Evolutionary conservation across 768 basidiomycete genomes (phyloP).

Genomic region (Hericium coralloides): DNA sequence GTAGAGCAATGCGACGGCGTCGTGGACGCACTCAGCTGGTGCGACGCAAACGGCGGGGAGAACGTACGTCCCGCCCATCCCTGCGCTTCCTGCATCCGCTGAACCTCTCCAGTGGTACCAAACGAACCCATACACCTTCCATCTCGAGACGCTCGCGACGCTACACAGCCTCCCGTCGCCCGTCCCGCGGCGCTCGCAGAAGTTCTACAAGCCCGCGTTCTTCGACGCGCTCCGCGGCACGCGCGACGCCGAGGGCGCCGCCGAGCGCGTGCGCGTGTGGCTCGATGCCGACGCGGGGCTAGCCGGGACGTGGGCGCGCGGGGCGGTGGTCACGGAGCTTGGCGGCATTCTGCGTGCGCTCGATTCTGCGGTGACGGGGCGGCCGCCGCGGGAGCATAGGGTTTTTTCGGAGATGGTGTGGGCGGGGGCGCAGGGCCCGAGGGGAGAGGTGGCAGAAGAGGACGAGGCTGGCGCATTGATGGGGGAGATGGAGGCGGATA

Average conservation of each 20-base stretch:
- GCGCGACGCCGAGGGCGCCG: conserved; percentile 48
- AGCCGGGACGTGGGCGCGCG: conserved; percentile 4
- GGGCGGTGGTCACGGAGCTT: conserved; percentile 4
- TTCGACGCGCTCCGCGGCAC: conserved; percentile 56
- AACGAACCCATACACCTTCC: conserved; percentile 79
- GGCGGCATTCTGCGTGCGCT: conserved; percentile 5
- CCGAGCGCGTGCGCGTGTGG: conserved; percentile 54
- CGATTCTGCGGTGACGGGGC: neutral
- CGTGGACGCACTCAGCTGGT: conserved; percentile 69
- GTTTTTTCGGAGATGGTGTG: conserved; percentile 10
- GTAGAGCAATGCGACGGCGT: conserved; percentile 66
- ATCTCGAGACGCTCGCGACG: conserved; percentile 70
- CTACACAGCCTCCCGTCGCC: conserved; percentile 86
- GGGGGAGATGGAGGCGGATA: neutral
- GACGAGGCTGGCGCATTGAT: neutral
- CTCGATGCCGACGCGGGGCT: conserved; percentile 17
- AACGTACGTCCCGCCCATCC: conserved; percentile 31
- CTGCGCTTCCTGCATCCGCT: neutral
- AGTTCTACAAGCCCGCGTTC: conserved; percentile 79
- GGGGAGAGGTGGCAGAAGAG: conserved; percentile 5
- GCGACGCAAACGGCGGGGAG: conserved; percentile 61
- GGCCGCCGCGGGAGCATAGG: conserved; percentile 5
- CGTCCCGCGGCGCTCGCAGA: conserved; percentile 70
- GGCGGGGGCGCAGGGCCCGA: neutral
- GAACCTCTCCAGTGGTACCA: conserved; percentile 44